Percentiles rank a stretch among this genome's conserved stretches.
phyloP scores from a whole-genome alignment of 176 grass and related monocot species.

The Thalia dealbata region DNA sequence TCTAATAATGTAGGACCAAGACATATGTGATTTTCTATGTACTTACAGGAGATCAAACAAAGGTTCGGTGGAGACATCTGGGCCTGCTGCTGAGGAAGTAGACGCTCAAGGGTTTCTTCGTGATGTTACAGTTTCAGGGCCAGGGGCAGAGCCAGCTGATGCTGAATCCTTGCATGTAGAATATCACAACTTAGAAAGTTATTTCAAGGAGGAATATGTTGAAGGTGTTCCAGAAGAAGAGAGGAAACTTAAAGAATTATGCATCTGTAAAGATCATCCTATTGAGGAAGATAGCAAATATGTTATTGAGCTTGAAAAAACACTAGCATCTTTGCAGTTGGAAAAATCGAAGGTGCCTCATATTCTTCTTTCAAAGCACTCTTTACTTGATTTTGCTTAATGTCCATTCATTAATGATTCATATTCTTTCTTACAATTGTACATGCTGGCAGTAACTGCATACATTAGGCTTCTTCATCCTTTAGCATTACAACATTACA shows the following conservation, averaged over 20 bases:
- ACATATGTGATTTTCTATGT: background rate
- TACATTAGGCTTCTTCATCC: background rate
- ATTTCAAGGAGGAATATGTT: constrained; percentile 1
- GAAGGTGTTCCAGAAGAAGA: background rate
- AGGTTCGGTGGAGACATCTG: background rate
- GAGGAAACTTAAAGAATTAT: background rate
- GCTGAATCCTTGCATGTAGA: background rate
- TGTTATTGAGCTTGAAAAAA: constrained; percentile 7
- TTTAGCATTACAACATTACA: too few species aligned
- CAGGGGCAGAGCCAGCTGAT: background rate
- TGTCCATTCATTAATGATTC: too few species aligned
- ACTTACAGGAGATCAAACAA: background rate
- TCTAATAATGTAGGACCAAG: too few species aligned
- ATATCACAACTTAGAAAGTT: background rate
- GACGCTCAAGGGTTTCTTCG: background rate
- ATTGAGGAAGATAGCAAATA: background rate
- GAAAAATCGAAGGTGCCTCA: background rate
- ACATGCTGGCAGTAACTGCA: background rate
- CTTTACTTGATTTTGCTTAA: background rate
- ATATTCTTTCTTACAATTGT: background rate
- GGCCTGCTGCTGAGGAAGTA: background rate
- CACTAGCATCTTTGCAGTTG: constrained; percentile 1
- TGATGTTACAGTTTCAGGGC: background rate
- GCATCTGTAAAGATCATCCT: background rate
- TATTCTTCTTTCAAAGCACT: background rate